Base-by-base conservation (phyloP, 2,329 filamentous ascomycete species). In the Ophiocordyceps camponoti-floridani region DNA sequence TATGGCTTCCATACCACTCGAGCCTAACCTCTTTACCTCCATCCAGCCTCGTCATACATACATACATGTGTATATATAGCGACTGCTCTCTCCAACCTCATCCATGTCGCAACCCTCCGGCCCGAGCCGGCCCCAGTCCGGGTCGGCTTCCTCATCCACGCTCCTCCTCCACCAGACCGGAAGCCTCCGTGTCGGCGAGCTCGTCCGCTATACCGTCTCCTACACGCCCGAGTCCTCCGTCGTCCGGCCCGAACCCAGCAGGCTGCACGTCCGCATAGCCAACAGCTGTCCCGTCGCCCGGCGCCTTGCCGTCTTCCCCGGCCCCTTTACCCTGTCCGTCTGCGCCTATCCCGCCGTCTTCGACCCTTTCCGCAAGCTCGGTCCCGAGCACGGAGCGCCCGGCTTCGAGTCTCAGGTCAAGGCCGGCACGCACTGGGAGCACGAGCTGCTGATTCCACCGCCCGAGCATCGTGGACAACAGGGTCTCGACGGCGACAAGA, bases 341-440 rank as follows among this genome's bases (percentile, higher is more conserved):
- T 79, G 88, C 44, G 84, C 87, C 23, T 94, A 93, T 55, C 86
- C 89, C 1, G 72, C 83, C 14, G 76, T 71, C 42, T 96, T 91
- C 66, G 74, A 88, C 54, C 86, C 89, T 2, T 87, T 94, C 62
- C 68, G 72, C 51, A 87, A 85, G 58, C 79, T 83, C 53, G 75
- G 80, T 44, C 73, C 81, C 1, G 73, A 78, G 44, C 69, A 87
- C 64, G 85, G 84, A 41, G 73, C 82, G 1, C 91, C 91, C 14
- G 84, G 94, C 54, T 98, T 91, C 56, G 91, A 98, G 63, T 89
- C 91, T 42, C 88, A 94, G 68, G 73, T 98, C 57, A 96, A 96
- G 68, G 88, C 91, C 9, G 91, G 88, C 30, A 88, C 86, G 6
- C 78, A 73, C 41, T 98, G 88, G 83, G 76, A 79, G 53, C 83